Conservation (phyloP, 352 stramenopile genomes). For the Stramenopiles sp. region DNA sequence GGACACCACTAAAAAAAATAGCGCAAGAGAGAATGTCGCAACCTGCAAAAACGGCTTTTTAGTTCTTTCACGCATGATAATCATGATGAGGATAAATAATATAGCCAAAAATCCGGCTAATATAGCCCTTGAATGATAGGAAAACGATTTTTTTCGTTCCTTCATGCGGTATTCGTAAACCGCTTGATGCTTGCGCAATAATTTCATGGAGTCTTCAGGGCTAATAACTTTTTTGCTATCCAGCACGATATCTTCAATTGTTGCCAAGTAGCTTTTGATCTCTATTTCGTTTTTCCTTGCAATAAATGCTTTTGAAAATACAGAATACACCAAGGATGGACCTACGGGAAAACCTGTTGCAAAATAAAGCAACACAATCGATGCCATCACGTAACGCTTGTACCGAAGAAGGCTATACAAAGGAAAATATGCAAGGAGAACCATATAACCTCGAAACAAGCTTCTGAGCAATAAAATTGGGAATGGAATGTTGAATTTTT, state of each 20-base stretch:
- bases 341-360: background rate
- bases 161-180: background rate
- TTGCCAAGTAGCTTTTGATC: background rate
- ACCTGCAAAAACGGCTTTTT: background rate
- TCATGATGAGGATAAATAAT: background rate
- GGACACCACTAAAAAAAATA: background rate
- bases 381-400: background rate
- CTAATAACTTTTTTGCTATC: background rate
- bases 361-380: background rate
- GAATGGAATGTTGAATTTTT: background rate
- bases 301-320: background rate
- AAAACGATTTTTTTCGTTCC: background rate
- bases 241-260: background rate
- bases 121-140: background rate
- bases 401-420: background rate
- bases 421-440: background rate
- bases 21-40: background rate
- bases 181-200: background rate
- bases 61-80: background rate
- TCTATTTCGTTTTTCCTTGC: background rate
- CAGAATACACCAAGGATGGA: background rate
- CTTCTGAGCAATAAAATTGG: background rate
- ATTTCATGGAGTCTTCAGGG: background rate
- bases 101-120: background rate
- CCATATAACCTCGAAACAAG: background rate